Conservation (phyloP, 495 filamentous ascomycete genomes). For the Penicillium silybi region DNA sequence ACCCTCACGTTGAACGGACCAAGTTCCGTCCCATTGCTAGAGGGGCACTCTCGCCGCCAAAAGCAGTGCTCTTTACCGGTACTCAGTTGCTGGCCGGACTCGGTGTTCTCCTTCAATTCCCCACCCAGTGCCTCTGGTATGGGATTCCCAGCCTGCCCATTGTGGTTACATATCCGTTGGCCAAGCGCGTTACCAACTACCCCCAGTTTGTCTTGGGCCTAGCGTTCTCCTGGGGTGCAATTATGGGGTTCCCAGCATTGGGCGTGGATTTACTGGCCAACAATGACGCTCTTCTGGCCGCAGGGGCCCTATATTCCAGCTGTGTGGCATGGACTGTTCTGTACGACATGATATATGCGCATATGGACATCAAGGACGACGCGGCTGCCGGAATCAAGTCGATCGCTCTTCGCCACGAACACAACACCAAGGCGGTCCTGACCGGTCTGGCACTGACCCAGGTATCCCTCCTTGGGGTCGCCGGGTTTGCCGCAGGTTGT, state of each 20-base stretch:
- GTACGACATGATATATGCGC: slow-evolving; percentile 98
- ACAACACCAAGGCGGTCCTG: slow-evolving; percentile 82
- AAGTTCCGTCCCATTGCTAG: slow-evolving; percentile 85
- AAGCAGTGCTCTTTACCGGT: slow-evolving; percentile 78
- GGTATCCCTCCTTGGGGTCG: slow-evolving; percentile 71
- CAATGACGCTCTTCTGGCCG: slow-evolving; percentile 57
- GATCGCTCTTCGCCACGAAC: slow-evolving; percentile 85
- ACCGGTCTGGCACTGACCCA: slow-evolving; percentile 71
- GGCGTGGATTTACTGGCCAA: slow-evolving; percentile 76
- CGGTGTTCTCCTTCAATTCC: slow-evolving; percentile 81
- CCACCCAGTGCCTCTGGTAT: slow-evolving; percentile 76
- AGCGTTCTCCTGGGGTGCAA: slow-evolving; percentile 95
- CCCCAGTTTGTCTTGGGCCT: slow-evolving; percentile 89
- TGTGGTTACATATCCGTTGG: slow-evolving; percentile 81
- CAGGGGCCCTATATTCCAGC: slow-evolving; percentile 73
- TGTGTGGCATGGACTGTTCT: slow-evolving; percentile 92
- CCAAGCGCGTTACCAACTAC: slow-evolving; percentile 92
- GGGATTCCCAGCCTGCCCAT: slow-evolving; percentile 79
- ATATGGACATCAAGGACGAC: slow-evolving; percentile 97
- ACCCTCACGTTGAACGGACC: slow-evolving; percentile 85
- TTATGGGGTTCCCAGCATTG: slow-evolving; percentile 93
- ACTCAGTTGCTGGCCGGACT: slow-evolving; percentile 77
- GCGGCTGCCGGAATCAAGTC: slow-evolving; percentile 90
- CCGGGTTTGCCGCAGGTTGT: slow-evolving; percentile 67
- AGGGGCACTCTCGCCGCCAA: slow-evolving; percentile 68